Conservation (phyloP, 2,329 filamentous ascomycete species). For the Grosmannia penicillata region DNA sequence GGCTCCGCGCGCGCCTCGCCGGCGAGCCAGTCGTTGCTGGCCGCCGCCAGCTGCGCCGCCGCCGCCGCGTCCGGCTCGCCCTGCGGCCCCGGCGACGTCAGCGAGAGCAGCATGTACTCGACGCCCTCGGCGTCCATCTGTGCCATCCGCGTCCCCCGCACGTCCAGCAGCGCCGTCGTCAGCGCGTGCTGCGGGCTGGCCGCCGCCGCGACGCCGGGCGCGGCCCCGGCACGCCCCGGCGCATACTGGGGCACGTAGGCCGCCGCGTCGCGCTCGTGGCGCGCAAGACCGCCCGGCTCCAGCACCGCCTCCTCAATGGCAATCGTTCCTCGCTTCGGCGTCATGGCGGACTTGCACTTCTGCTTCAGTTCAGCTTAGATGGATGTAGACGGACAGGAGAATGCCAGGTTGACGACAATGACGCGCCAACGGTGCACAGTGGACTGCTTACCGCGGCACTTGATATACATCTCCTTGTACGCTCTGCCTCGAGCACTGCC, state of each 20-base stretch:
- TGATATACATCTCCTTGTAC: too few relatives aligned
- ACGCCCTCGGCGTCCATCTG: conserved; percentile 21
- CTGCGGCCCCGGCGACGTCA: conserved; percentile 19
- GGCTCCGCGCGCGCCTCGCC: conserved; percentile 14
- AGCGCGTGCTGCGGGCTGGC: conserved; percentile 11
- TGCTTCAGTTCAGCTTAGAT: neutral
- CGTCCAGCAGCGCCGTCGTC: conserved; percentile 16
- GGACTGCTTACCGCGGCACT: too few relatives aligned
- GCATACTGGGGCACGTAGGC: conserved; percentile 13
- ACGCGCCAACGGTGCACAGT: too few relatives aligned
- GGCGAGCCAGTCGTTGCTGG: conserved; percentile 20
- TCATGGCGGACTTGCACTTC: neutral
- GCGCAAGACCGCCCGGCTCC: conserved; percentile 16
- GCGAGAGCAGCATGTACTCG: conserved; percentile 21
- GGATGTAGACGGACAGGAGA: too few relatives aligned
- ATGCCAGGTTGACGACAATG: too few relatives aligned
- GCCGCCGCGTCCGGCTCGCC: conserved; percentile 14
- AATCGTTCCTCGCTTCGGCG: conserved; percentile 15
- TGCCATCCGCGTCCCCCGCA: conserved; percentile 15
- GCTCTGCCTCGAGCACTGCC: too few relatives aligned
- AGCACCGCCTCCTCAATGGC: conserved; percentile 21
- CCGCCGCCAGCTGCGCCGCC: conserved; percentile 13
- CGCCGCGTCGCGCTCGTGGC: conserved; percentile 14
- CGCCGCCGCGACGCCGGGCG: neutral
- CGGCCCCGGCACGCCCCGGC: conserved; percentile 4